phyloP scores from a whole-genome alignment of 352 stramenopile genomes.

The Phytophthora sansomeana region DNA sequence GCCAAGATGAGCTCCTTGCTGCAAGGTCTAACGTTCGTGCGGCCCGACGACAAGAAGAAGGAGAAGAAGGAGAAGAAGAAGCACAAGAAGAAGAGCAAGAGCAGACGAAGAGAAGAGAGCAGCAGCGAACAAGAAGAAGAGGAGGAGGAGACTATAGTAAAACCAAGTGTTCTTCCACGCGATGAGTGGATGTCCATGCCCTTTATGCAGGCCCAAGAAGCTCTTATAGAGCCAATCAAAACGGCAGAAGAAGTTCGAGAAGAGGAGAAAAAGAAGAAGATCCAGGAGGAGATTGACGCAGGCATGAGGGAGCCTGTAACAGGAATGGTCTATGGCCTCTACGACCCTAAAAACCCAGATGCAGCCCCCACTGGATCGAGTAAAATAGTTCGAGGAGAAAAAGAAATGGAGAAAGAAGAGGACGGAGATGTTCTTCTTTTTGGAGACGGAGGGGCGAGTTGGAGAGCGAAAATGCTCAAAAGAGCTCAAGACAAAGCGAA shows the following conservation, averaged over 20 bases:
- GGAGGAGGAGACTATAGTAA: not conserved
- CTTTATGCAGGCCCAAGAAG: conserved; percentile 49
- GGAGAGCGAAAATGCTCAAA: conserved; percentile 86
- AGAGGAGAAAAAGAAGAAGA: conserved; percentile 62
- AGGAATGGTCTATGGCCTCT: conserved; percentile 80
- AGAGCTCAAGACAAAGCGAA: conserved; percentile 68
- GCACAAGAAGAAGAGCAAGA: conserved; percentile 40
- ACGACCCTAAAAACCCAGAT: conserved; percentile 83
- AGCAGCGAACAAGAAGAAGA: conserved; percentile 23
- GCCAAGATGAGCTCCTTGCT: conserved; percentile 57
- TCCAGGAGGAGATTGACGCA: conserved; percentile 79
- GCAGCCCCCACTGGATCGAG: conserved; percentile 37
- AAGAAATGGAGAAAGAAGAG: conserved; percentile 17
- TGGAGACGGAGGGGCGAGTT: conserved; percentile 83
- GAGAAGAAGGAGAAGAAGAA: conserved; percentile 53
- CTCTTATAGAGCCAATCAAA: conserved; percentile 43
- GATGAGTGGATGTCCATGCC: conserved; percentile 89
- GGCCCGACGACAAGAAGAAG: conserved; percentile 38
- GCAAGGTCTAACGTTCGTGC: conserved; percentile 76
- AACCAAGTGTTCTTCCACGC: conserved; percentile 40
- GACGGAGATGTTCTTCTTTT: conserved; percentile 44
- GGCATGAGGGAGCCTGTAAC: conserved; percentile 81
- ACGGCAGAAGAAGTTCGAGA: conserved; percentile 45
- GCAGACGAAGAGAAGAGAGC: conserved; percentile 26
- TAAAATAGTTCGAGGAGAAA: conserved; percentile 24